Evolutionary conservation across 2,329 filamentous ascomycete genomes (phyloP).

Genomic region (Xylariaceae sp.): DNA sequence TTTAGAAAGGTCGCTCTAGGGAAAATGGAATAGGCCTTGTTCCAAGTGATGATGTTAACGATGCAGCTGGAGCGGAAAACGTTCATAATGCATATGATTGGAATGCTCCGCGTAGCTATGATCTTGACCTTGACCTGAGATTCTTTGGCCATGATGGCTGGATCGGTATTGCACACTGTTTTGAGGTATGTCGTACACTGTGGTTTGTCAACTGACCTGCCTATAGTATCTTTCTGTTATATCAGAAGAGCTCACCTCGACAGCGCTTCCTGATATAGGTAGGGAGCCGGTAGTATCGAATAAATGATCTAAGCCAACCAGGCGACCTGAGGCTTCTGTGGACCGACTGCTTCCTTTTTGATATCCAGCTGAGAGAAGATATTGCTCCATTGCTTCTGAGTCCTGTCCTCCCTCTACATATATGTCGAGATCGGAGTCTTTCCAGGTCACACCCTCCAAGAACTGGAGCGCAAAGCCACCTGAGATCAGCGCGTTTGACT

Average conservation of each 20-base stretch:
- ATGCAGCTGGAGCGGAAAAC: not conserved
- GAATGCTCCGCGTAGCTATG: not conserved
- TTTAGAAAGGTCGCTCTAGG: not conserved
- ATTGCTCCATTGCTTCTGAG: not conserved
- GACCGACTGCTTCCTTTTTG: not conserved
- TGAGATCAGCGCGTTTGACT: not conserved
- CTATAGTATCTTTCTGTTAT: too few species aligned
- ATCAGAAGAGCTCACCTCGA: too few species aligned
- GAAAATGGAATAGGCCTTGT: not conserved
- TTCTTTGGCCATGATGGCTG: too few species aligned
- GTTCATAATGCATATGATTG: not conserved
- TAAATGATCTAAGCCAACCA: too few species aligned
- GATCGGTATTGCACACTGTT: too few species aligned
- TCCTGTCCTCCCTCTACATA: not conserved
- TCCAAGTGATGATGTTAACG: not conserved
- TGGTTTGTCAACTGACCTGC: too few species aligned
- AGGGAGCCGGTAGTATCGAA: too few species aligned
- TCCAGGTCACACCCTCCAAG: not conserved
- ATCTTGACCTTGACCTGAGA: not conserved
- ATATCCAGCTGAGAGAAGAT: not conserved
- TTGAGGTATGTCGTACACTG: too few species aligned
- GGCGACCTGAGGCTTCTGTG: too few species aligned
- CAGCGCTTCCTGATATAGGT: too few species aligned
- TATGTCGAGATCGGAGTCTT: not conserved
- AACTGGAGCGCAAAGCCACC: not conserved